Percentiles rank a stretch among this genome's conserved stretches.
Conservation (phyloP, 495 filamentous ascomycete species). For the Parmelia sp. region DNA sequence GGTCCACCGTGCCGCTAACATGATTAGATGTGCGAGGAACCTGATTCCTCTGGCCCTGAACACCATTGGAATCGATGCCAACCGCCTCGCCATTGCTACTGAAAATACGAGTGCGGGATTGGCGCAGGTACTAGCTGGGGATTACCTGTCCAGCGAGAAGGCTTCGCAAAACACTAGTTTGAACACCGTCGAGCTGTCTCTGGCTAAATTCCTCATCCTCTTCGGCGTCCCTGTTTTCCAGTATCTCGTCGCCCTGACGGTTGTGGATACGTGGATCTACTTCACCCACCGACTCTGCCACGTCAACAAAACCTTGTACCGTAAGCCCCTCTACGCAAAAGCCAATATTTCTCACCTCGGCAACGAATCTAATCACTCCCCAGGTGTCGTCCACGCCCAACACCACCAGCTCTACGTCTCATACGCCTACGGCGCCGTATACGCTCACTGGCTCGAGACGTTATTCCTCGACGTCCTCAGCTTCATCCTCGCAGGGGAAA, state of each 20-base stretch:
- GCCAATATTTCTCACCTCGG: no score
- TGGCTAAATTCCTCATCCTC: constrained; percentile 12
- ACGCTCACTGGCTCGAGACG: constrained; percentile 86
- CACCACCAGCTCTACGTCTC: constrained; percentile 98
- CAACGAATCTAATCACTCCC: no score
- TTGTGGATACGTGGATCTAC: constrained; percentile 79
- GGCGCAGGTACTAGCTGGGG: constrained; percentile 13
- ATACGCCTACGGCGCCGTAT: constrained; percentile 95
- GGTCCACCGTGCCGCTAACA: constrained; percentile 70
- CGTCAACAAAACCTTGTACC: constrained; percentile 73
- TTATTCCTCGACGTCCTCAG: constrained; percentile 88
- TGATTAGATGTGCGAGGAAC: constrained; percentile 60
- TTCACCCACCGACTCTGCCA: constrained; percentile 77
- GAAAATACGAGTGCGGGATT: constrained; percentile 3
- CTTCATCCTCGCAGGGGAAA: constrained; percentile 75
- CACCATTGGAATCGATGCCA: constrained; percentile 39
- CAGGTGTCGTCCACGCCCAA: constrained; percentile 66
- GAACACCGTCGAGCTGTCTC: constrained; percentile 24
- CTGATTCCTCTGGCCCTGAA: constrained; percentile 54
- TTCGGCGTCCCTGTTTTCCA: constrained; percentile 51
- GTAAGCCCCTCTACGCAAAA: no score
- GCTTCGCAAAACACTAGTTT: background rate
- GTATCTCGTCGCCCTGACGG: constrained; percentile 51
- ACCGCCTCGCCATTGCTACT: constrained; percentile 27
- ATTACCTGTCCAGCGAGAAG: background rate